Evolutionary conservation across 1,284 basidiomycete species (phyloP).

Genomic region (Dichomitus squalens): DNA sequence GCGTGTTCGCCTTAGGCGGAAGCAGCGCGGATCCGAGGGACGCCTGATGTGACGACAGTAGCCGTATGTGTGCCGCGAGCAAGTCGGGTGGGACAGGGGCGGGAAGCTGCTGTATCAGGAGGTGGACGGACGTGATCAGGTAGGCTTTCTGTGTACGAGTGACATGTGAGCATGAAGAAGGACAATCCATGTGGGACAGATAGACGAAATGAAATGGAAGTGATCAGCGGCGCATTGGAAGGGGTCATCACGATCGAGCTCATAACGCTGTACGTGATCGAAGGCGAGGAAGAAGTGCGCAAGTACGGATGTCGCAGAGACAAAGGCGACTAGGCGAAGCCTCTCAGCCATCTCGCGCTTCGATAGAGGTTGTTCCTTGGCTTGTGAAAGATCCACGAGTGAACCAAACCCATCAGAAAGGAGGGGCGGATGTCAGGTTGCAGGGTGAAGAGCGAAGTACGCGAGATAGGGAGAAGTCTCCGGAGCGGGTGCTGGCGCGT

Average conservation of each 20-base stretch:
- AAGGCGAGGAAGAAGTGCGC: constrained; percentile 4
- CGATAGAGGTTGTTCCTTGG: background rate
- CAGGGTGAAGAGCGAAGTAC: background rate
- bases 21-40: constrained; percentile 23
- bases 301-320: background rate
- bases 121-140: constrained; percentile 52
- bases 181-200: constrained; percentile 4
- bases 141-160: constrained; percentile 47
- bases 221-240: constrained; percentile 1
- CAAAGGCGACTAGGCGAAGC: background rate
- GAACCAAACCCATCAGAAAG: background rate
- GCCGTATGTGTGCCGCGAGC: constrained; percentile 48
- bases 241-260: background rate
- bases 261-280: constrained; percentile 5
- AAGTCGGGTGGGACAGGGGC: constrained; percentile 39
- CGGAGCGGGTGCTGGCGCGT: background rate
- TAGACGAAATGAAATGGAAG: background rate
- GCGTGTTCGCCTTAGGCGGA: constrained; percentile 33
- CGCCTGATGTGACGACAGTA: constrained; percentile 38
- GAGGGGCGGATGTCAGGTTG: background rate
- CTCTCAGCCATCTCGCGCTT: background rate
- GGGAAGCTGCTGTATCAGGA: constrained; percentile 39
- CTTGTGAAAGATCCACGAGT: background rate
- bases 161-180: constrained; percentile 10
- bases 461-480: background rate